Base-by-base conservation (phyloP, 1,139 yeast species). In the Hyphopichia fennica region DNA sequence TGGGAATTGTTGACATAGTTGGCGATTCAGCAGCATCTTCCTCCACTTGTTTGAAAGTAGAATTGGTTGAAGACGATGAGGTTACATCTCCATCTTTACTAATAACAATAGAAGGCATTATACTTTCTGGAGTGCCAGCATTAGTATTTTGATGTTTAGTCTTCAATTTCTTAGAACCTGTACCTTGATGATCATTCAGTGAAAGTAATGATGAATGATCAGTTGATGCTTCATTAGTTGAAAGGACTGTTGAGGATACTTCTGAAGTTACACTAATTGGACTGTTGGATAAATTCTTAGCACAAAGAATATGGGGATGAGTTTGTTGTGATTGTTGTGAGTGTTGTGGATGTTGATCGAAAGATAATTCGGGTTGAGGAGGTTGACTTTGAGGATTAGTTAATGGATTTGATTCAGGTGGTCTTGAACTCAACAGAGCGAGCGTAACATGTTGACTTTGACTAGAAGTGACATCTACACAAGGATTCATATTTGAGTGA, bases 171-270 rank as follows among this genome's bases (percentile, higher is more conserved):
- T 27, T 28, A 14, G 13, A 16, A 19, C 4, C 4, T 11, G 32
- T n/a, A 18, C 9, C 15, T 4, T 28, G 13, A 7, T 30, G 34
- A 14, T 56, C 62, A 35, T 42, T 47, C 16, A 57, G 63, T 2
- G 66, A 59, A 6, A 54, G 39, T 15, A 62, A 49, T 2, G 69
- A 60, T 1, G 70, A 65, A 44, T 62, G 65, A 36, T 66, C 70
- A 1, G 72, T 65, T 2, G 69, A 63, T 3, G 70, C 62, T 17
- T 65, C 67, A 41, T 51, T 59, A 23, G 62, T 55, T 0, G 71
- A 65, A 16, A 63, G 52, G 6, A 63, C 55, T 8, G 68, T 55
- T 4, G 67, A 61, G 8, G 65, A 60, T 11, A 56, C 51, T 29
- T 60, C 69, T 4, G 68, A 63, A 22, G 53, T 52, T 9, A 63